Evolutionary conservation across 352 stramenopile species (phyloP).

Genomic region (Phytophthora ramorum): DNA sequence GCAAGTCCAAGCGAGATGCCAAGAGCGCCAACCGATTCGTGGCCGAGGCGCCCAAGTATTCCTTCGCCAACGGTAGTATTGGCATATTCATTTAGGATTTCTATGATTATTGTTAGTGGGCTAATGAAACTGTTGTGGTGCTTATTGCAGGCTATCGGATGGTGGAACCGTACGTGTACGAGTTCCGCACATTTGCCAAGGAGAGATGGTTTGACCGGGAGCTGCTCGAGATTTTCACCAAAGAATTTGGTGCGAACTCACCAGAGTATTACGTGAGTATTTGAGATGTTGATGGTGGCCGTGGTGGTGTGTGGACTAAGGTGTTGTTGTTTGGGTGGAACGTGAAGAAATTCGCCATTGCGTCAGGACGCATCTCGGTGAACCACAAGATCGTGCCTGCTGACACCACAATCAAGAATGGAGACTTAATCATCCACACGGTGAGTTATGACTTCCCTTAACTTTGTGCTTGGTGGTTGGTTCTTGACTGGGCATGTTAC

Average conservation of each 20-base stretch:
- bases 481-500: constrained; percentile 1
- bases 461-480: not conserved
- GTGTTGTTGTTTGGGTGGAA: constrained; percentile 1
- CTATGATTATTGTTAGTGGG: constrained; percentile 3
- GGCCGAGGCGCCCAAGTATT: constrained; percentile 60
- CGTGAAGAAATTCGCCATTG: constrained; percentile 89
- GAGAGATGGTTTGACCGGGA: constrained; percentile 92
- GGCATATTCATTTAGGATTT: not conserved
- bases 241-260: constrained; percentile 86
- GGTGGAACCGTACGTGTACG: constrained; percentile 95
- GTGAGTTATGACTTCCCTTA: constrained; percentile 28
- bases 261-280: constrained; percentile 85
- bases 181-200: constrained; percentile 96
- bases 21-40: constrained; percentile 50
- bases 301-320: constrained; percentile 9
- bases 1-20: constrained; percentile 54
- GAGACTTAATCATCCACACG: constrained; percentile 94
- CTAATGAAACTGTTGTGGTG: constrained; percentile 11
- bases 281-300: not conserved
- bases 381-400: constrained; percentile 84
- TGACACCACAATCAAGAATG: constrained; percentile 90
- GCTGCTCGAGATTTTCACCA: constrained; percentile 92
- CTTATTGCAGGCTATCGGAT: constrained; percentile 71
- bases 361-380: constrained; percentile 94
- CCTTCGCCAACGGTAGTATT: constrained; percentile 58